Percentiles rank a stretch among this genome's conserved stretches.
phyloP scores from a whole-genome alignment of 257 asterid species.

The Ocimum tenuiflorum region DNA sequence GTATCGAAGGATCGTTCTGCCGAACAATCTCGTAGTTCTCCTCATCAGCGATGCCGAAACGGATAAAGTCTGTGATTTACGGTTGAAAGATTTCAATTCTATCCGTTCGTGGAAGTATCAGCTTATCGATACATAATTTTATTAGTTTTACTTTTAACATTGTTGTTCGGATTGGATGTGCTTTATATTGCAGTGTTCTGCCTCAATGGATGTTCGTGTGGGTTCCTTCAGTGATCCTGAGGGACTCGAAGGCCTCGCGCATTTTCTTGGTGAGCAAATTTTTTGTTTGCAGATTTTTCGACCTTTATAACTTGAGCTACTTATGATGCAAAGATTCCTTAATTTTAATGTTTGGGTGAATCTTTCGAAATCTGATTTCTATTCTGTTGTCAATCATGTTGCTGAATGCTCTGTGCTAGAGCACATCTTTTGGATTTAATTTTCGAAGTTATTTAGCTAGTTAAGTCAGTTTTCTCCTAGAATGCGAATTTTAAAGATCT shows the following conservation, averaged over 20 bases:
- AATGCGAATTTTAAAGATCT: not conserved
- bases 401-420: not conserved
- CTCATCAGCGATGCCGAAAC: slow-evolving; percentile 94
- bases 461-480: not conserved
- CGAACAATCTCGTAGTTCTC: slow-evolving; percentile 67
- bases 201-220: slow-evolving; percentile 91
- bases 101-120: not conserved
- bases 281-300: not conserved
- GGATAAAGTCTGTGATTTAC: slow-evolving; percentile 52
- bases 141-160: not conserved
- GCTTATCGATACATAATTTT: not conserved
- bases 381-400: not conserved
- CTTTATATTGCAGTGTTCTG: slow-evolving; percentile 62
- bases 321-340: not conserved
- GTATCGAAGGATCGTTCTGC: slow-evolving; percentile 65
- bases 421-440: not conserved
- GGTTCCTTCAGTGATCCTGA: slow-evolving; percentile 92
- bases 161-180: slow-evolving; percentile 16
- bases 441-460: not conserved
- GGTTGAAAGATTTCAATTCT: not conserved
- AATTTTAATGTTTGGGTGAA: not conserved
- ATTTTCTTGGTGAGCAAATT: slow-evolving; percentile 69
- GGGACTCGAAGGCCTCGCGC: slow-evolving; percentile 98
- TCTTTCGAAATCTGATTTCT: not conserved
- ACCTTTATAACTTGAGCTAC: not conserved